Evolutionary conservation across 2,329 filamentous ascomycete species (phyloP), one percentile per base, ranked within the genome.

Genomic region (Pseudogymnoascus sp.): DNA sequence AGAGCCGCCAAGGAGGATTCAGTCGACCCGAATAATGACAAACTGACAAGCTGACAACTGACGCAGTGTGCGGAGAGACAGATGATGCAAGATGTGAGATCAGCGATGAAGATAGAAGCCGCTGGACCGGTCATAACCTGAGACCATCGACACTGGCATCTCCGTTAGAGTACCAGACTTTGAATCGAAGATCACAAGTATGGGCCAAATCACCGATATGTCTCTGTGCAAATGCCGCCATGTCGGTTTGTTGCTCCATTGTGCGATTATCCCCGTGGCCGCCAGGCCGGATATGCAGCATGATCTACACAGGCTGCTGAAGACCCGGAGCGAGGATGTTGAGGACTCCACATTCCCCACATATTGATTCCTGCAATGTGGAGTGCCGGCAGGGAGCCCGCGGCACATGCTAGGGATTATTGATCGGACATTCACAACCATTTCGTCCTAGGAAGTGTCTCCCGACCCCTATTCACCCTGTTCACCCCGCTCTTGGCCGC

Each of bases 321-420:
- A 53, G n/a, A 53, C 25, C 28, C 47, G 47, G 28, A 53, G 47
- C n/a, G 28, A 53, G 28, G n/a, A 53, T 53, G n/a, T 5, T 33
- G n/a, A 15, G 47, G 47, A 33, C 47, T 20, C 47, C 47, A 53
- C 47, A 4, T 53, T 53, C 47, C 47, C 47, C 47, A 53, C 47
- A 53, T 18, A 53, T 53, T n/a, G 47, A 9, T 53, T 53, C 47
- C 15, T 14, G 4, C 9, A 7, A 12, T 33, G 47, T 53, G 47
- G 28, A 20, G 47, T 53, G 3, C 28, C 28, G 25, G 25, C 43
- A 33, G 5, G n/a, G n/a, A 53, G n/a, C 3, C n/a, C 9, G 5
- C 47, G 25, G 47, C 47, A 53, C 47, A 53, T 53, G 47, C n/a
- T 53, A 53, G 33, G 25, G 47, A 53, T 53, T 53, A 11, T 22